Evolutionary conservation across 495 filamentous ascomycete genomes (phyloP).

Genomic region (Chaetomium fimeti): DNA sequence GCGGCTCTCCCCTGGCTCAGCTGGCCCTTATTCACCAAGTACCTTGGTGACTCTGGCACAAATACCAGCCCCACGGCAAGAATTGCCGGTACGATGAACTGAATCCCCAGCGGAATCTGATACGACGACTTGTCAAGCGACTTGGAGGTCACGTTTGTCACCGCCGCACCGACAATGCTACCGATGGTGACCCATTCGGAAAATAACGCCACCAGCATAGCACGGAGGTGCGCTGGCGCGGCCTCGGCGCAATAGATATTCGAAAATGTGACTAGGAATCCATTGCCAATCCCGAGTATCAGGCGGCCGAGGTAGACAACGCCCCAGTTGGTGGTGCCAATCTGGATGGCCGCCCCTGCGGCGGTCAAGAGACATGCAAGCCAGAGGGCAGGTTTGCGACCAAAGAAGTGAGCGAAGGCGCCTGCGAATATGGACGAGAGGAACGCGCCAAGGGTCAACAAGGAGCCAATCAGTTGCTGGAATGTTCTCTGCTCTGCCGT

Average conservation of each 20-base stretch:
- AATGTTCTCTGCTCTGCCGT: constrained; percentile 31
- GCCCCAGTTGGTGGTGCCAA: constrained; percentile 43
- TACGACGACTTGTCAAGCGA: constrained; percentile 45
- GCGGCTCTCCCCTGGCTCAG: constrained; percentile 46
- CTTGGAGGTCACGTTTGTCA: constrained; percentile 37
- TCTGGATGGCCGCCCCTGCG: constrained; percentile 50
- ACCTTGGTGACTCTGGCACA: constrained; percentile 60
- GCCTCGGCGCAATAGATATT: constrained; percentile 51
- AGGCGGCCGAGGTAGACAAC: constrained; percentile 52
- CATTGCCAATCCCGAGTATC: constrained; percentile 52
- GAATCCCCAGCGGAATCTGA: constrained; percentile 54
- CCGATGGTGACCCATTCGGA: constrained; percentile 50
- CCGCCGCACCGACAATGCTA: constrained; percentile 49
- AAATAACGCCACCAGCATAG: constrained; percentile 43
- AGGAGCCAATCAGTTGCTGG: constrained; percentile 55
- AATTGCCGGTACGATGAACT: constrained; percentile 54
- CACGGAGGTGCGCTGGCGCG: constrained; percentile 39
- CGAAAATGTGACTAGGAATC: constrained; percentile 54
- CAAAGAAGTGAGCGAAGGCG: constrained; percentile 49
- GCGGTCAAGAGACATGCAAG: constrained; percentile 47
- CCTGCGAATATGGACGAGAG: constrained; percentile 54
- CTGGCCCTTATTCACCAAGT: constrained; percentile 52
- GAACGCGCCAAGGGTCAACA: constrained; percentile 60
- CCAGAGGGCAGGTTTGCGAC: constrained; percentile 52
- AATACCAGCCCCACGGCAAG: constrained; percentile 52